phyloP scores from a whole-genome alignment of 257 asterid species.

The Primulina huaijiensis region DNA sequence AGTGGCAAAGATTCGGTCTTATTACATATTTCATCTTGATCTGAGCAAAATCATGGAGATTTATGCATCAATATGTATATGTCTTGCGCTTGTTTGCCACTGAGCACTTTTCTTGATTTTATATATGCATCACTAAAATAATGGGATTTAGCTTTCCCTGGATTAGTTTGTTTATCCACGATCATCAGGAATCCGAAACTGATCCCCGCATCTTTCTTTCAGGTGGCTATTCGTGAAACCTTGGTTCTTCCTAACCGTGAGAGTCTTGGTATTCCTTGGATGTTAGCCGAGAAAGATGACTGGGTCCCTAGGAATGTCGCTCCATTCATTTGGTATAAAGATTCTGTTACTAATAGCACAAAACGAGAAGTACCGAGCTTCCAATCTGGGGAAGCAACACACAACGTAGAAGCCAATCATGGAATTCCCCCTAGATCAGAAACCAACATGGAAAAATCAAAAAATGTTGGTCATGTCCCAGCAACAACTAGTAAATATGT shows the following conservation, averaged over 20 bases:
- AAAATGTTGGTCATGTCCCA: slow-evolving; percentile 23
- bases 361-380: slow-evolving; percentile 37
- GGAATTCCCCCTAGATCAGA: slow-evolving; percentile 32
- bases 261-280: slow-evolving; percentile 64
- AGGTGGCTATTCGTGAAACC: slow-evolving; percentile 84
- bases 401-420: slow-evolving; percentile 31
- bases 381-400: slow-evolving; percentile 39
- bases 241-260: slow-evolving; percentile 85
- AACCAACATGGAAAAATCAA: slow-evolving; percentile 33
- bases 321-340: slow-evolving; percentile 75
- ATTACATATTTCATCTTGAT: background rate
- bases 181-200: slow-evolving; percentile 14
- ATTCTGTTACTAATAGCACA: slow-evolving; percentile 34
- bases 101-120: too few species aligned
- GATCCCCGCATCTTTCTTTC: slow-evolving; percentile 31
- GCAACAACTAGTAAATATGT: slow-evolving; percentile 27
- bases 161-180: slow-evolving; percentile 1
- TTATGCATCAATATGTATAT: background rate
- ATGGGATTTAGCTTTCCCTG: slow-evolving; percentile 13
- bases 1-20: too few species aligned
- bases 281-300: slow-evolving; percentile 88
- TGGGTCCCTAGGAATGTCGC: slow-evolving; percentile 78
- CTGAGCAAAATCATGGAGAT: background rate
- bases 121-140: background rate
- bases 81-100: background rate